These are phyloP conservation scores for Marchantia paleacea DNA, from an alignment of 225 moss, liverwort and hornwort species.

Conservation along the genomic window DNA sequence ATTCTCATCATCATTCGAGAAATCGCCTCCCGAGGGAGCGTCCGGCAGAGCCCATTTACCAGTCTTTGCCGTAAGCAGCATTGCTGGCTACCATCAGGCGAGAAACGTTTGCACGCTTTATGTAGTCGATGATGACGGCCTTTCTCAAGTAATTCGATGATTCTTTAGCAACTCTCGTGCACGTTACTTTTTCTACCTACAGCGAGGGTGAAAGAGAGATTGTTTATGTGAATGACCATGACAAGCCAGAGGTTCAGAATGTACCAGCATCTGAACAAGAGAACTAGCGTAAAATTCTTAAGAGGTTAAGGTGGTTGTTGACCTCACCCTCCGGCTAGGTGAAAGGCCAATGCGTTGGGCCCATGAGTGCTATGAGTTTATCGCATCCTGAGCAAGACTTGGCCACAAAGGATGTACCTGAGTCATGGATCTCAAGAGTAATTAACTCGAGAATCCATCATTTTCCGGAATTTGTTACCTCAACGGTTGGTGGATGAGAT, in stretches of 20 bases:
- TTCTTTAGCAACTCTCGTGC: not conserved
- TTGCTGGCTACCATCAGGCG: not conserved
- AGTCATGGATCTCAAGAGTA: not conserved
- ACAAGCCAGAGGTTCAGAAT: not conserved
- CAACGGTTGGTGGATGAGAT: not conserved
- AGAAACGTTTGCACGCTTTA: not conserved
- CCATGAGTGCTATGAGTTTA: not conserved
- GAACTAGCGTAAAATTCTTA: not conserved
- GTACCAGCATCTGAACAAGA: not conserved
- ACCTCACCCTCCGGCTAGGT: not conserved
- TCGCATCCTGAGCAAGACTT: not conserved
- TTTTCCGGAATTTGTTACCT: too few relatives aligned
- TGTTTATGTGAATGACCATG: not conserved
- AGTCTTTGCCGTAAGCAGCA: not conserved
- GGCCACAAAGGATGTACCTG: not conserved
- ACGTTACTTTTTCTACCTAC: not conserved
- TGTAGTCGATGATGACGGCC: not conserved
- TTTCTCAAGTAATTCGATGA: not conserved
- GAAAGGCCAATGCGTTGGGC: not conserved
- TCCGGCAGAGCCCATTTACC: not conserved
- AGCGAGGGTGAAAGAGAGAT: not conserved
- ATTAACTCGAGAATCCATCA: too few relatives aligned
- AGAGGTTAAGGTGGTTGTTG: not conserved
- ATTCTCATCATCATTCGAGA: not conserved
- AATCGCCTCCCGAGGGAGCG: not conserved